These are phyloP conservation scores for Talaromyces sp. DNA, from an alignment of 2,329 filamentous ascomycete genomes.

Conservation along the genomic window DNA sequence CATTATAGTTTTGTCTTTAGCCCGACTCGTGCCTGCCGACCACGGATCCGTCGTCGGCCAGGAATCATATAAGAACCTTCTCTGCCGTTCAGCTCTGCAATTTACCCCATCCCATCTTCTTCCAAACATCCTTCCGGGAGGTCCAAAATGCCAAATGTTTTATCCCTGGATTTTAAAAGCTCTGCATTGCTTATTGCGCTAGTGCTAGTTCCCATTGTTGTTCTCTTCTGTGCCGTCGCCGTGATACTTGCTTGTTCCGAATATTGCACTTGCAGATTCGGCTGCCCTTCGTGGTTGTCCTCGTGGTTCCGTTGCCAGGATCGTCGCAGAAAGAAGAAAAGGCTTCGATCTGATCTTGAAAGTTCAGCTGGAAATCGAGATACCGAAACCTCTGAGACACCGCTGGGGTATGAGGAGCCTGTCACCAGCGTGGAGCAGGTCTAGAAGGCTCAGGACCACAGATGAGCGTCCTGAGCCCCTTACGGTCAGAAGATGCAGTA, in stretches of 20 bases:
- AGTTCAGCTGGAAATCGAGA: conserved; percentile 36
- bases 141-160: conserved; percentile 34
- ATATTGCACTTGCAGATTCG: conserved; percentile 32
- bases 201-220: conserved; percentile 51
- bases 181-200: conserved; percentile 48
- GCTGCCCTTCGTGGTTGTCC: conserved; percentile 24
- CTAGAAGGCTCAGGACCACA: conserved; percentile 25
- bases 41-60: background rate
- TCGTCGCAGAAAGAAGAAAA: conserved; percentile 25
- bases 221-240: conserved; percentile 44
- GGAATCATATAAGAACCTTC: background rate
- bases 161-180: conserved; percentile 37
- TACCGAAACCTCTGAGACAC: conserved; percentile 30
- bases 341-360: conserved; percentile 35
- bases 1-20: conserved; percentile 6
- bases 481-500: conserved; percentile 51
- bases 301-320: conserved; percentile 25
- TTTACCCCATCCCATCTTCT: background rate
- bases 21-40: conserved; percentile 5
- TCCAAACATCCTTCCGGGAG: conserved; percentile 7
- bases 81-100: background rate
- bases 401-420: conserved; percentile 30
- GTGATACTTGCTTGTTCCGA: conserved; percentile 44
- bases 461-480: conserved; percentile 49
- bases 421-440: conserved; percentile 26